These are phyloP conservation scores for Coniochaeta ligniaria DNA, from an alignment of 2,329 filamentous ascomycete species.

Conservation along the genomic window DNA sequence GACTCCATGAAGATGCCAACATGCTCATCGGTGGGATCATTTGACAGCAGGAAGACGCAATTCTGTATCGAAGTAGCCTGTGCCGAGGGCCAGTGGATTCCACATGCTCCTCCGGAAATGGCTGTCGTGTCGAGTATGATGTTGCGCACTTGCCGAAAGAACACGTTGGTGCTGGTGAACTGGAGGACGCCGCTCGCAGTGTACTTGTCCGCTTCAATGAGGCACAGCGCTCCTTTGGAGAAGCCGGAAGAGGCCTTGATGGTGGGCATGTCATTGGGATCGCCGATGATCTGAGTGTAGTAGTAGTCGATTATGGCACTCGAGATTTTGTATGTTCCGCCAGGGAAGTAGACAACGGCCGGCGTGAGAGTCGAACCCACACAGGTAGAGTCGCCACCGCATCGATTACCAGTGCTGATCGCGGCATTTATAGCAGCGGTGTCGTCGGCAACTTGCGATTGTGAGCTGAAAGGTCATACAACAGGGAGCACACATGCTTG, in stretches of 20 bases:
- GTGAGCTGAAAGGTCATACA: not conserved
- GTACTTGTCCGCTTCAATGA: constrained; percentile 42
- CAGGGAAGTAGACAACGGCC: constrained; percentile 21
- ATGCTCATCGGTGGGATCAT: constrained; percentile 37
- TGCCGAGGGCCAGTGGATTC: constrained; percentile 63
- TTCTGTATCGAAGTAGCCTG: constrained; percentile 57
- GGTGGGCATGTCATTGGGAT: constrained; percentile 51
- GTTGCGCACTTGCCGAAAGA: constrained; percentile 53
- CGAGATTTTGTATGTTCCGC: constrained; percentile 58
- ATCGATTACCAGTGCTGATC: constrained; percentile 35
- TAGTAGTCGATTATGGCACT: constrained; percentile 67
- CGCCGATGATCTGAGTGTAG: constrained; percentile 71
- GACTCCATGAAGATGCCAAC: constrained; percentile 57
- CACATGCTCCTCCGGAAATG: constrained; percentile 36
- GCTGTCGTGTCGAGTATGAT: constrained; percentile 48
- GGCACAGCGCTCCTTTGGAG: constrained; percentile 25
- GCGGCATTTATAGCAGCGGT: constrained; percentile 46
- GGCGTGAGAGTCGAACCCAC: constrained; percentile 21
- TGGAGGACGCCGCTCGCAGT: constrained; percentile 27
- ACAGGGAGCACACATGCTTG: not conserved
- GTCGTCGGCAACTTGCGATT: constrained; percentile 36
- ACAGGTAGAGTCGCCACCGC: constrained; percentile 26
- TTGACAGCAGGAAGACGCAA: constrained; percentile 46
- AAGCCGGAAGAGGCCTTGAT: constrained; percentile 47
- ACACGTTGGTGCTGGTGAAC: constrained; percentile 52